Evolutionary conservation across 768 basidiomycete genomes (phyloP).

Genomic region (Russula sp.): DNA sequence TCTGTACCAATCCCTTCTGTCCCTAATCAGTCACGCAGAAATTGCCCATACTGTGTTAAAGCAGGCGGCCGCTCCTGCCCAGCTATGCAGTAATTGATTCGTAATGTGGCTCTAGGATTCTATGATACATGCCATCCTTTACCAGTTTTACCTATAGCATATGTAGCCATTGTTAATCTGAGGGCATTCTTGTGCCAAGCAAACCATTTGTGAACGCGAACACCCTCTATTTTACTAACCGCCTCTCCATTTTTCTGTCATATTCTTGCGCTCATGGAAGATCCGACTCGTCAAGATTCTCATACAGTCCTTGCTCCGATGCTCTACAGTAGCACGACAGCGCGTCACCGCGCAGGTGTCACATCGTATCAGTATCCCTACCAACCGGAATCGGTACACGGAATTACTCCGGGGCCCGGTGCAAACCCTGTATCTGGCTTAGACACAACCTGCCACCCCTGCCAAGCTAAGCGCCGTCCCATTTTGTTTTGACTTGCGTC

Average conservation of each 20-base stretch:
- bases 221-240: neutral
- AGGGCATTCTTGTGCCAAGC: neutral
- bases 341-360: neutral
- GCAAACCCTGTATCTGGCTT: too few relatives aligned
- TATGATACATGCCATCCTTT: neutral
- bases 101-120: neutral
- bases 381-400: neutral
- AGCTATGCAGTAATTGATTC: neutral
- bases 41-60: slow-evolving; percentile 1
- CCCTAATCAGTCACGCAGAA: neutral
- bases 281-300: neutral
- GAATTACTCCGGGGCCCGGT: too few relatives aligned
- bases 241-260: neutral
- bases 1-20: too few relatives aligned
- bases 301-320: neutral
- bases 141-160: neutral
- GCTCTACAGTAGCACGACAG: neutral
- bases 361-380: neutral
- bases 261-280: neutral
- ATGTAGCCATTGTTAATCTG: neutral
- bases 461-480: too few relatives aligned
- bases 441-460: too few relatives aligned
- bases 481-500: too few relatives aligned
- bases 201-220: neutral
- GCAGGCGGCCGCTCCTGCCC: neutral